A percentile compares a stretch with the other conserved stretches of the same genome.
Evolutionary conservation across 257 asterid genomes (phyloP).

Genomic region (Solanum microdontum): DNA sequence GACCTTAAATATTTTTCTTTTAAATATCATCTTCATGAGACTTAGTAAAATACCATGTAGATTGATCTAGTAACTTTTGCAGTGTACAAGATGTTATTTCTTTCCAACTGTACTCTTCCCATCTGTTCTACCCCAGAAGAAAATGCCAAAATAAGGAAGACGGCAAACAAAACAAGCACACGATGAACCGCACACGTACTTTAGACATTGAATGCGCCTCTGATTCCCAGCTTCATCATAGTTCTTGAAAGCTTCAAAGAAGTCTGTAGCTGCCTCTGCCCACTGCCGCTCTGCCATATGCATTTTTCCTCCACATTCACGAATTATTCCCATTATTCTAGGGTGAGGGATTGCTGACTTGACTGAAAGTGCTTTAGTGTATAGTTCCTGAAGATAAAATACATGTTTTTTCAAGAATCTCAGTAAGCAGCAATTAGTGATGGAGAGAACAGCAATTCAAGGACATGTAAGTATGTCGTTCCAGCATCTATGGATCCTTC

Average conservation of each 20-base stretch:
- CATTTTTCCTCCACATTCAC: conserved; percentile 99
- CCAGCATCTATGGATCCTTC: background rate
- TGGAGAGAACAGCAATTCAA: background rate
- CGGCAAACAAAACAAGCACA: background rate
- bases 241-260: conserved; percentile 95
- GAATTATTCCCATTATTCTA: conserved; percentile 96
- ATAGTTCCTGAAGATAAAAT: conserved; percentile 52
- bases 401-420: background rate
- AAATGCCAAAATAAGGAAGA: background rate
- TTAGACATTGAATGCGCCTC: conserved; percentile 89
- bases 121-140: background rate
- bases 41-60: background rate
- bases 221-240: conserved; percentile 99
- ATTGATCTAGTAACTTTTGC: background rate
- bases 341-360: conserved; percentile 99
- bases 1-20: background rate
- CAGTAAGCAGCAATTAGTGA: background rate
- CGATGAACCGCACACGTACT: conserved; percentile 30
- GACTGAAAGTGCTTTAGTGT: conserved; percentile 79
- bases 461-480: background rate
- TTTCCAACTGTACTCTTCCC: background rate
- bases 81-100: background rate
- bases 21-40: background rate
- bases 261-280: conserved; percentile 96
- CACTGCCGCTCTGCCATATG: conserved; percentile 97